Evolutionary conservation across 2,329 filamentous ascomycete species (phyloP).

Genomic region (Tolypocladium capitatum): DNA sequence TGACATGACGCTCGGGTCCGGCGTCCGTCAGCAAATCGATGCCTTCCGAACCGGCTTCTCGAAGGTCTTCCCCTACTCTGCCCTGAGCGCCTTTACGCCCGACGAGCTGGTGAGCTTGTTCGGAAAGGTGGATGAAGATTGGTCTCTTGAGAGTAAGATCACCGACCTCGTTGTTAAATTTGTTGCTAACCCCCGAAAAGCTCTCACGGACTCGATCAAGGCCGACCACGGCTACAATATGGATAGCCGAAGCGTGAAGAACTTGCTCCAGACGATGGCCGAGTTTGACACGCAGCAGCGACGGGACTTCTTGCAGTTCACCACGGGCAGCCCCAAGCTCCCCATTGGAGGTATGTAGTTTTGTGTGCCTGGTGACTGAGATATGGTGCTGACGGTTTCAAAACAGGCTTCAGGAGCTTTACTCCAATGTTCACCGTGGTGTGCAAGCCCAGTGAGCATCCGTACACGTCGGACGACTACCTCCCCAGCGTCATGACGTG

Average conservation of each 20-base stretch:
- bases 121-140: slow-evolving; percentile 85
- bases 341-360: slow-evolving; percentile 76
- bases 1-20: slow-evolving; percentile 79
- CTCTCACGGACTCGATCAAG: slow-evolving; percentile 95
- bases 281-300: slow-evolving; percentile 62
- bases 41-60: slow-evolving; percentile 87
- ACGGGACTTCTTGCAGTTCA: slow-evolving; percentile 92
- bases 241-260: slow-evolving; percentile 91
- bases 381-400: slow-evolving; percentile 16
- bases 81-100: slow-evolving; percentile 84
- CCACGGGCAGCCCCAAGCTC: slow-evolving; percentile 93
- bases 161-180: neutral
- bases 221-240: slow-evolving; percentile 98
- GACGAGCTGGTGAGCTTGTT: slow-evolving; percentile 92
- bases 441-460: slow-evolving; percentile 94
- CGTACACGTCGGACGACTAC: slow-evolving; percentile 90
- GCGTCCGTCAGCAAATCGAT: slow-evolving; percentile 78
- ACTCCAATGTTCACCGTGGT: slow-evolving; percentile 99
- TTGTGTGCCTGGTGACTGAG: neutral
- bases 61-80: slow-evolving; percentile 89
- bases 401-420: slow-evolving; percentile 80
- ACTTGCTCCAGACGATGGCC: slow-evolving; percentile 89
- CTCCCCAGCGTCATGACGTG: slow-evolving; percentile 99
- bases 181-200: slow-evolving; percentile 28
- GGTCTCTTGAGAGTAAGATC: slow-evolving; percentile 87